A percentile compares a stretch with the other conserved stretches of the same genome.
These are phyloP conservation scores for Verticillium nubilum DNA, from an alignment of 2,329 filamentous ascomycete species.

Conservation along the genomic window DNA sequence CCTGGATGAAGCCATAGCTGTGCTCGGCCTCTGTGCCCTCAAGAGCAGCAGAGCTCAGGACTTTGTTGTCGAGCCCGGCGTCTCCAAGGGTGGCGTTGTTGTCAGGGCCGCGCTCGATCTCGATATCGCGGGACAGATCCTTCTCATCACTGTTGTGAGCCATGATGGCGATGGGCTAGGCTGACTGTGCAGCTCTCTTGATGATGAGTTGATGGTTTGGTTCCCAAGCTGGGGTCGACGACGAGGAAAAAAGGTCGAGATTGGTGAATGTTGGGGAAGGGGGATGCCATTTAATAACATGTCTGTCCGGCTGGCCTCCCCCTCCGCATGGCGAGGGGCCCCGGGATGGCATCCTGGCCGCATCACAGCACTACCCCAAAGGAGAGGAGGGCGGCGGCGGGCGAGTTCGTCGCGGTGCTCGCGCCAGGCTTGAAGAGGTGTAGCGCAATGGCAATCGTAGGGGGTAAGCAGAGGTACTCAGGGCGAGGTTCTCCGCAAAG, in stretches of 20 bases:
- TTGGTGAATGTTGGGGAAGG: neutral
- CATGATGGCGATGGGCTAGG: neutral
- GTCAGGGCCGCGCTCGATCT: slow-evolving; percentile 22
- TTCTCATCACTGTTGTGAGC: slow-evolving; percentile 5
- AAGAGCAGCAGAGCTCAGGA: slow-evolving; percentile 28
- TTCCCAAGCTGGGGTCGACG: neutral
- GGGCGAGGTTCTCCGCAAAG: neutral
- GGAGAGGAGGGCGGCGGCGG: neutral
- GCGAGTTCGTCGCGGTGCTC: neutral
- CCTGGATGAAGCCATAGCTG: slow-evolving; percentile 26
- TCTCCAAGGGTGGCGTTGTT: slow-evolving; percentile 24
- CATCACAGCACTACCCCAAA: neutral
- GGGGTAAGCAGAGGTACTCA: neutral
- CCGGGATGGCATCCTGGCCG: neutral
- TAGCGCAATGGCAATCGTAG: neutral
- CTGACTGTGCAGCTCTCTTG: neutral
- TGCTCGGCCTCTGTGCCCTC: slow-evolving; percentile 31
- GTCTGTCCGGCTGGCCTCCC: neutral
- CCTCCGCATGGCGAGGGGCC: neutral
- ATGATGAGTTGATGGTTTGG: neutral
- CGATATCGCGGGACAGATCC: slow-evolving; percentile 16
- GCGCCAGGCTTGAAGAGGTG: neutral
- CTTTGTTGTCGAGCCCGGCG: slow-evolving; percentile 28
- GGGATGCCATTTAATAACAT: neutral
- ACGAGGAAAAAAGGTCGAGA: neutral